Base-by-base conservation (phyloP, 768 basidiomycete genomes). In the Hygrophoropsis aurantiaca region DNA sequence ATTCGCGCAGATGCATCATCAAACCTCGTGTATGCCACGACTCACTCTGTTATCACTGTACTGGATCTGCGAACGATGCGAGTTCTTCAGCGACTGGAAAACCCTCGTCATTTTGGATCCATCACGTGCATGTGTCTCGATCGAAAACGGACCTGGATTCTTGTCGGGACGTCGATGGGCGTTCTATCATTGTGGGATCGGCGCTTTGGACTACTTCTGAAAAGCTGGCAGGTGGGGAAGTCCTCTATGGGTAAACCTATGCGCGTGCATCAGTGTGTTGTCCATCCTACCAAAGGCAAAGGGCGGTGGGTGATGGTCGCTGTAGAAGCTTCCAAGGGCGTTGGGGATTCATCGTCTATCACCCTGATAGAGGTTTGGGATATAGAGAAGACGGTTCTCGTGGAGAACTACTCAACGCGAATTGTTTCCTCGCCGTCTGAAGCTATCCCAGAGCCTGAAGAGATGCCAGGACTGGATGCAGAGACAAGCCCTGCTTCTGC, bases 281-380 rank as follows among this genome's bases (percentile, higher is more conserved):
- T 94, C 0, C 95, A 98, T 57, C 95, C 94, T 0, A 80, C 85
- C 0, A 90, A 84, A 58, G 93, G 93, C 16, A 81, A 82, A 50
- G 93, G 93, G 0, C 84, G 86, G 40, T 97, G 93, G 92, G 74
- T 98, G 37, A 82, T 97, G 65, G 87, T 97, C 36, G 81, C 93
- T 0, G 67, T 87, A 13, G 87, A 87, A 58, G 71, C 80, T 0
- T 75, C 71, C 55, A 64, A 67, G 36, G 58, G 57, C 9, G 67
- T 46, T 39, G 43, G 58, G 3, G 76, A 80, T 46, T 68, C 66
- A 7, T 56, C 74, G 2, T 73, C 75, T 9, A 74, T 75, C 11
- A 58, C 60, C 38, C 62, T 93, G 36, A 73, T 92, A 5, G 92
- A 97, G 60, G 88, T 94, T 1, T 97, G 93, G 90, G 93, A 98